Evolutionary conservation across 352 stramenopile species (phyloP).

Genomic region (Phytophthora fragariae): DNA sequence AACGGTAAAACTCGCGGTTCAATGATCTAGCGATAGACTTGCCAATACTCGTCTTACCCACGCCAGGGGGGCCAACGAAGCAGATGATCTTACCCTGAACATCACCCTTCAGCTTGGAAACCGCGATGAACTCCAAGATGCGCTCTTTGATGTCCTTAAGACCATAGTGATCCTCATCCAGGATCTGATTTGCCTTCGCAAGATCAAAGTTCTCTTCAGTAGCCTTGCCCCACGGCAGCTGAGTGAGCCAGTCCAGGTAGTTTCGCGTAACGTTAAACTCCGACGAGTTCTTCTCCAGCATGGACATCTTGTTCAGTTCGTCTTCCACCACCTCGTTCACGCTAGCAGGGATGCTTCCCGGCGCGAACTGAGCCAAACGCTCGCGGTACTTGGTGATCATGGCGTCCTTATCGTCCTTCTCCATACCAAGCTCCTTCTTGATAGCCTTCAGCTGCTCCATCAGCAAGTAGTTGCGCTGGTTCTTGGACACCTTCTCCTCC

Average conservation of each 20-base stretch:
- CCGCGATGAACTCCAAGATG: conserved; percentile 99
- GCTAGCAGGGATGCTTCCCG: conserved; percentile 68
- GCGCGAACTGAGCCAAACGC: conserved; percentile 66
- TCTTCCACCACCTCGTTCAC: conserved; percentile 97
- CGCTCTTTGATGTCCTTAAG: conserved; percentile 98
- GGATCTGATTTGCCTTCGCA: conserved; percentile 89
- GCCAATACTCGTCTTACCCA: conserved; percentile 96
- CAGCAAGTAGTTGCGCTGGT: conserved; percentile 98
- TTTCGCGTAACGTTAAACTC: conserved; percentile 99
- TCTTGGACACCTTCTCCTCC: conserved; percentile 94
- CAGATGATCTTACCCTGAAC: conserved; percentile 99
- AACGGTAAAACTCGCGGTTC: conserved; percentile 98
- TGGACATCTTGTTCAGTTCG: conserved; percentile 97
- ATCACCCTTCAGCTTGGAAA: conserved; percentile 96
- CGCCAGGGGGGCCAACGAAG: conserved; percentile 94
- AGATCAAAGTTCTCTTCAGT: conserved; percentile 98
- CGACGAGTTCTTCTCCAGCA: conserved; percentile 98
- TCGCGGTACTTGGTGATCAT: conserved; percentile 97
- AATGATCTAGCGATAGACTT: conserved; percentile 97
- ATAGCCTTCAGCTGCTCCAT: conserved; percentile 99
- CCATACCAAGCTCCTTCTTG: conserved; percentile 99
- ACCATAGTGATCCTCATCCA: conserved; percentile 98
- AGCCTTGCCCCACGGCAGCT: conserved; percentile 96
- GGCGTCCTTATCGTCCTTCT: conserved; percentile 99
- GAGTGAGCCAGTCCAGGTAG: conserved; percentile 99